Evolutionary conservation across 306 rosid species (phyloP).

Genomic region (Vigna mungo): DNA sequence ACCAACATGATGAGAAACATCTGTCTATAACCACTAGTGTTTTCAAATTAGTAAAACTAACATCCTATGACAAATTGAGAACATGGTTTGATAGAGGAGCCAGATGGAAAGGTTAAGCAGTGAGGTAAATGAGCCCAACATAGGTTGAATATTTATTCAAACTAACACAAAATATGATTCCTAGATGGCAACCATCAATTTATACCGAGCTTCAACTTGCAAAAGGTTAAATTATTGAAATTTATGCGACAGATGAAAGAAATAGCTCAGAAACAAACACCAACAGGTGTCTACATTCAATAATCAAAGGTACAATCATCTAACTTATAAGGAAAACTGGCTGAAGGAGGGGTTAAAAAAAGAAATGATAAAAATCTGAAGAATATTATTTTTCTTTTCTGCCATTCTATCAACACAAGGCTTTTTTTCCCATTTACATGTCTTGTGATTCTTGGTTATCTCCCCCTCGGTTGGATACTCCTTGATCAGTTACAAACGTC

Average conservation of each 20-base stretch:
- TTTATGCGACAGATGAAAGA: slow-evolving; percentile 43
- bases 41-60: too few relatives aligned
- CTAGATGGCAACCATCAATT: slow-evolving; percentile 13
- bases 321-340: slow-evolving; percentile 21
- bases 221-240: slow-evolving; percentile 46
- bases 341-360: slow-evolving; percentile 36
- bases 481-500: slow-evolving; percentile 83
- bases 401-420: slow-evolving; percentile 44
- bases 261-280: slow-evolving; percentile 51
- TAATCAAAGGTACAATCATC: slow-evolving; percentile 39
- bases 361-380: slow-evolving; percentile 28
- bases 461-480: slow-evolving; percentile 60
- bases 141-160: neutral
- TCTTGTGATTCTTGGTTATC: slow-evolving; percentile 57
- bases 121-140: too few relatives aligned
- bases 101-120: too few relatives aligned
- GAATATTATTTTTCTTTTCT: slow-evolving; percentile 32
- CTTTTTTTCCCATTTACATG: slow-evolving; percentile 50
- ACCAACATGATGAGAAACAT: too few relatives aligned
- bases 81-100: too few relatives aligned
- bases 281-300: slow-evolving; percentile 39
- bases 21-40: neutral
- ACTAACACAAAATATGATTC: neutral
- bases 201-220: slow-evolving; percentile 5
- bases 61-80: neutral